Evolutionary conservation across 106 monocot genomes (phyloP).

Genomic region (Chionographis japonica): DNA sequence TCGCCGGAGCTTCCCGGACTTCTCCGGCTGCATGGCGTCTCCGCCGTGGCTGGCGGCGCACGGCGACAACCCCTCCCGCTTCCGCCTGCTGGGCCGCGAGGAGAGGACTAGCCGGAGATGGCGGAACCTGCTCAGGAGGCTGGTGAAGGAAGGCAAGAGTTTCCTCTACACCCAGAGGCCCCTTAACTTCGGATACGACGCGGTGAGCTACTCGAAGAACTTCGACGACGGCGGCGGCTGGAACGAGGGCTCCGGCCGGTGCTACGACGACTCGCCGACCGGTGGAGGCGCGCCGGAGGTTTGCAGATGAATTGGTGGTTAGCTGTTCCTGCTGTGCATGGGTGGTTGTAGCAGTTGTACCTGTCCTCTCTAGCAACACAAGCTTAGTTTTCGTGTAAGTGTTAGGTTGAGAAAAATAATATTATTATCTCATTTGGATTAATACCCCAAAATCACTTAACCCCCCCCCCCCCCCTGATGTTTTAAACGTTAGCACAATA

Average conservation of each 20-base stretch:
- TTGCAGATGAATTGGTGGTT: too few relatives aligned
- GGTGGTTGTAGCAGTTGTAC: too few relatives aligned
- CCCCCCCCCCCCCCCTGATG: too few relatives aligned
- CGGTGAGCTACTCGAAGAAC: constrained; percentile 48
- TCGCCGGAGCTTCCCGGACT: not conserved
- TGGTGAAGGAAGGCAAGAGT: constrained; percentile 31
- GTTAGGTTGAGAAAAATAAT: too few relatives aligned
- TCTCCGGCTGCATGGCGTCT: constrained; percentile 29
- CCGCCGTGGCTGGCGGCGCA: constrained; percentile 25
- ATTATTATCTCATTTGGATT: too few relatives aligned
- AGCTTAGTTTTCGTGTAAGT: too few relatives aligned
- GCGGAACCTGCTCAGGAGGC: constrained; percentile 20
- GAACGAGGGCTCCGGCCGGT: not conserved
- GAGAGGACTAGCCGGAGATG: not conserved
- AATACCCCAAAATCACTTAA: too few relatives aligned
- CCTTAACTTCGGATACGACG: constrained; percentile 38
- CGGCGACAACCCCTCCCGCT: constrained; percentile 4
- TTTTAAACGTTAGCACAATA: too few relatives aligned
- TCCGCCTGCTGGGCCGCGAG: constrained; percentile 19
- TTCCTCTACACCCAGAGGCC: constrained; percentile 14
- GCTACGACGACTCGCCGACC: not conserved
- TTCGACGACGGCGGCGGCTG: constrained; percentile 40
- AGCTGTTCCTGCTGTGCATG: too few relatives aligned
- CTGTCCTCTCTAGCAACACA: too few relatives aligned
- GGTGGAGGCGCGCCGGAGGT: too few relatives aligned